Base-by-base conservation (phyloP, 352 stramenopile genomes). In the Pythium chondricola region DNA sequence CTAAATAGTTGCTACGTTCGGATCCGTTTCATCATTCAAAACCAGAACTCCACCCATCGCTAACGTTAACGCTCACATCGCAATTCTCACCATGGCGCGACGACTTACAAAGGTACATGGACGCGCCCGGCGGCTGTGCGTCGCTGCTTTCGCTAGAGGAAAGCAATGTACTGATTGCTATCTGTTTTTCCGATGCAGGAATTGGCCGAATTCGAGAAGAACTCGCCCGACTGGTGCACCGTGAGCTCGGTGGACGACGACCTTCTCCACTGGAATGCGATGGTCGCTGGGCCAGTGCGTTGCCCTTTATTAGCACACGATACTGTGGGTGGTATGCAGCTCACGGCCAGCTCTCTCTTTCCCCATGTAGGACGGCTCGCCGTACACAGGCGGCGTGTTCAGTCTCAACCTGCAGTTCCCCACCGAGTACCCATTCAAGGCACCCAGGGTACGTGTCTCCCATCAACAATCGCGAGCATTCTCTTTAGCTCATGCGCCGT, bases 341-440 rank as follows among this genome's bases (percentile, higher is more conserved):
- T n/a, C n/a, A n/a, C n/a, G n/a, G n/a, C n/a, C n/a, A n/a, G n/a
- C n/a, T n/a, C n/a, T n/a, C n/a, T n/a, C n/a, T n/a, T n/a, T n/a
- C n/a, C n/a, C n/a, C n/a, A 35, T 45, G 44, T 43, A 94, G 83
- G 76, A 94, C 39, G 73, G 87, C 60, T 74, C 86, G 37, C 86
- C 89, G 40, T 96, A 95, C 65, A 70, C 70, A 10, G 84, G 83
- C 3, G 91, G 84, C 46, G 86, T 93, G 48, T 98, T 98, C 57
- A 92, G 87, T 48, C 80, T 99, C 52, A 83, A 98, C 57, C 63
- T 98, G 38, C 74, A 95, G 52, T 98, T 99, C 62, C 94, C 95
- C 0, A 80, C 81, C 11, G 91, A 98, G 57, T 99, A 99, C 63
- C 96, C 96, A 21, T 97, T 97, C 71, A 97, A 97, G 61, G 81